Percentiles rank a stretch among this genome's conserved stretches.
These are phyloP conservation scores for Sporobolomyces roseus DNA, from an alignment of 768 basidiomycete genomes.

Conservation along the genomic window DNA sequence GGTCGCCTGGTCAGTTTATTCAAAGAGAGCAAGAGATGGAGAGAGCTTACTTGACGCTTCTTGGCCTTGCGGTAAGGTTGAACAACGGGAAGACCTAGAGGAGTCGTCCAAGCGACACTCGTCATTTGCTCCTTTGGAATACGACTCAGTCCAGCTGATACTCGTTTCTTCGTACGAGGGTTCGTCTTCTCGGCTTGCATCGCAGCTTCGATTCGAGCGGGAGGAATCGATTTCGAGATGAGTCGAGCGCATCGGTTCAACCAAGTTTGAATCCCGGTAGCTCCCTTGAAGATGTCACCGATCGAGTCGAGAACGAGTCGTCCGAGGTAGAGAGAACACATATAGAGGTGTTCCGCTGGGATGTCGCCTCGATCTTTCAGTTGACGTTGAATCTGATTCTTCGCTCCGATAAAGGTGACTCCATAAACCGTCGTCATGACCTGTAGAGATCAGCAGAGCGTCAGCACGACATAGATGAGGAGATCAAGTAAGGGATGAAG, in stretches of 20 bases:
- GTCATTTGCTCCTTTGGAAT: slow-evolving; percentile 88
- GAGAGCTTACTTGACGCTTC: slow-evolving; percentile 63
- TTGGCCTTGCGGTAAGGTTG: slow-evolving; percentile 87
- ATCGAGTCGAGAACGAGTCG: slow-evolving; percentile 75
- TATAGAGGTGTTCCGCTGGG: slow-evolving; percentile 68
- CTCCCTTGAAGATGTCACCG: slow-evolving; percentile 88
- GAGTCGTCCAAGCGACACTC: slow-evolving; percentile 91
- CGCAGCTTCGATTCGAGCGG: slow-evolving; percentile 51
- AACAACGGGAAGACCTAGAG: slow-evolving; percentile 88
- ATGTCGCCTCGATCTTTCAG: slow-evolving; percentile 71
- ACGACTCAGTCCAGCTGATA: slow-evolving; percentile 45
- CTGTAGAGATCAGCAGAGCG: slow-evolving; percentile 47
- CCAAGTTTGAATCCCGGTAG: slow-evolving; percentile 87
- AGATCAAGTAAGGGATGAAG: slow-evolving; percentile 21
- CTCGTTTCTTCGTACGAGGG: not conserved
- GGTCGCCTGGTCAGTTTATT: not conserved
- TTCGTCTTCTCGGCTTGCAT: slow-evolving; percentile 24
- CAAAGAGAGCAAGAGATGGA: not conserved
- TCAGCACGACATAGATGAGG: not conserved
- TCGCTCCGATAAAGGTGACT: slow-evolving; percentile 89
- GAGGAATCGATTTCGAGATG: slow-evolving; percentile 79
- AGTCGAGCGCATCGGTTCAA: slow-evolving; percentile 75
- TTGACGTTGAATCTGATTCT: slow-evolving; percentile 89
- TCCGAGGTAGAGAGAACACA: slow-evolving; percentile 71
- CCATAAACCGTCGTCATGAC: slow-evolving; percentile 99